Percentiles rank a stretch among this genome's conserved stretches.
Evolutionary conservation across 2,329 filamentous ascomycete genomes (phyloP).

Genomic region (Talaromyces sp.): DNA sequence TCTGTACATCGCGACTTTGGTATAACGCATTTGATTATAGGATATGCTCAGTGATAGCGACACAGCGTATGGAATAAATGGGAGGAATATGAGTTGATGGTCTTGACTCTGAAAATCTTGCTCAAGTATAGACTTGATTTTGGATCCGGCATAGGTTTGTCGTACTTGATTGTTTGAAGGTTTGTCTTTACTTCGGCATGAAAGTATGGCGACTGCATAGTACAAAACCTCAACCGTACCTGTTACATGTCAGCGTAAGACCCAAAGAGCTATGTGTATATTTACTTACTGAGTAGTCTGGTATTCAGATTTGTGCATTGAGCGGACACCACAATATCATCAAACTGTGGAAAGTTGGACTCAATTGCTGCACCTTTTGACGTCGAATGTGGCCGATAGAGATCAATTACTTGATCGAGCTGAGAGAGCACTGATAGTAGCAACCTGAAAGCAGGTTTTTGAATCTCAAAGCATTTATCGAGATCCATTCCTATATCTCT

Average conservation of each 20-base stretch:
- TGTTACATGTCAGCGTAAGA: background rate
- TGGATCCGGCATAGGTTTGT: slow-evolving; percentile 55
- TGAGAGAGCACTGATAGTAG: slow-evolving; percentile 55
- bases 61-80: slow-evolving; percentile 61
- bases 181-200: slow-evolving; percentile 46
- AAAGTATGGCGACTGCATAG: slow-evolving; percentile 62
- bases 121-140: background rate
- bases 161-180: slow-evolving; percentile 54
- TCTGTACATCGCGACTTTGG: slow-evolving; percentile 58
- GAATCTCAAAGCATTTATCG: slow-evolving; percentile 50
- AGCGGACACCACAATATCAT: slow-evolving; percentile 26
- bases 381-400: slow-evolving; percentile 53
- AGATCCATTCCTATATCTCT: slow-evolving; percentile 57
- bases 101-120: background rate
- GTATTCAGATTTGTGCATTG: slow-evolving; percentile 21
- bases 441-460: slow-evolving; percentile 56
- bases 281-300: slow-evolving; percentile 24
- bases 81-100: slow-evolving; percentile 40
- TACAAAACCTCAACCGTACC: slow-evolving; percentile 63
- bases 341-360: slow-evolving; percentile 27
- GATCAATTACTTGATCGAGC: slow-evolving; percentile 57
- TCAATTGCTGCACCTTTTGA: slow-evolving; percentile 30
- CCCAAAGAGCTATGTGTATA: no score
- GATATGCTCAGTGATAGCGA: slow-evolving; percentile 61
- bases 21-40: slow-evolving; percentile 63